Evolutionary conservation across 2,329 filamentous ascomycete genomes (phyloP).

Genomic region (Hymenoscyphus fraxineus): DNA sequence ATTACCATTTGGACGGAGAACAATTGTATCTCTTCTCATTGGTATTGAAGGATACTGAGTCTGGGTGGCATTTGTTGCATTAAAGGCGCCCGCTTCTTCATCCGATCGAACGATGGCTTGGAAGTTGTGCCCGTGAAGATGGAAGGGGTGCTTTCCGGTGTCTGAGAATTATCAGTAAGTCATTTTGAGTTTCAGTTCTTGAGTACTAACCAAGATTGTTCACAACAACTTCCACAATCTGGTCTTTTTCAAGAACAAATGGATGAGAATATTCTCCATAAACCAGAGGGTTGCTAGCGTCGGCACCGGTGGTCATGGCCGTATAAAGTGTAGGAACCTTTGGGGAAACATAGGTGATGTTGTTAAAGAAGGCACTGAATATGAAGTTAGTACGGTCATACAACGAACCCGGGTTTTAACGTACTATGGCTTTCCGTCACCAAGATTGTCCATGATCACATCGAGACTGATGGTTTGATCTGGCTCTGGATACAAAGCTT

Average conservation of each 20-base stretch:
- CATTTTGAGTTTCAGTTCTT: background rate
- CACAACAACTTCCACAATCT: slow-evolving; percentile 69
- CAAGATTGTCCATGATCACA: slow-evolving; percentile 63
- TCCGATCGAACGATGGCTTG: slow-evolving; percentile 60
- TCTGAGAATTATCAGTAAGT: slow-evolving; percentile 41
- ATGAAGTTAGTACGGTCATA: slow-evolving; percentile 6
- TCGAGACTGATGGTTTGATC: slow-evolving; percentile 61
- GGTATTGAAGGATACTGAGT: slow-evolving; percentile 51
- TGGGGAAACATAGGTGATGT: slow-evolving; percentile 58
- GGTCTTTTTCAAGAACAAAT: slow-evolving; percentile 64
- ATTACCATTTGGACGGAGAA: slow-evolving; percentile 62
- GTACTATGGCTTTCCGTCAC: slow-evolving; percentile 64
- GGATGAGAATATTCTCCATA: slow-evolving; percentile 66
- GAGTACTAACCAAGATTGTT: slow-evolving; percentile 56
- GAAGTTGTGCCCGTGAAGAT: slow-evolving; percentile 74
- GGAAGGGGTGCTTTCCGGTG: slow-evolving; percentile 65
- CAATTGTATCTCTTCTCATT: slow-evolving; percentile 65
- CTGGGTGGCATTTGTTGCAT: slow-evolving; percentile 41
- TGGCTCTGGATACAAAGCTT: slow-evolving; percentile 56
- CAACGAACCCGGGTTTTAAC: background rate
- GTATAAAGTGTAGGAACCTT: slow-evolving; percentile 68
- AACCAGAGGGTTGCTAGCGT: slow-evolving; percentile 53
- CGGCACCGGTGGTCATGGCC: slow-evolving; percentile 51
- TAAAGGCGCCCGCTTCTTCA: slow-evolving; percentile 55
- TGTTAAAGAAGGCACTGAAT: slow-evolving; percentile 53